These are phyloP conservation scores for Parmelia sp. DNA, from an alignment of 495 filamentous ascomycete species.

Conservation along the genomic window DNA sequence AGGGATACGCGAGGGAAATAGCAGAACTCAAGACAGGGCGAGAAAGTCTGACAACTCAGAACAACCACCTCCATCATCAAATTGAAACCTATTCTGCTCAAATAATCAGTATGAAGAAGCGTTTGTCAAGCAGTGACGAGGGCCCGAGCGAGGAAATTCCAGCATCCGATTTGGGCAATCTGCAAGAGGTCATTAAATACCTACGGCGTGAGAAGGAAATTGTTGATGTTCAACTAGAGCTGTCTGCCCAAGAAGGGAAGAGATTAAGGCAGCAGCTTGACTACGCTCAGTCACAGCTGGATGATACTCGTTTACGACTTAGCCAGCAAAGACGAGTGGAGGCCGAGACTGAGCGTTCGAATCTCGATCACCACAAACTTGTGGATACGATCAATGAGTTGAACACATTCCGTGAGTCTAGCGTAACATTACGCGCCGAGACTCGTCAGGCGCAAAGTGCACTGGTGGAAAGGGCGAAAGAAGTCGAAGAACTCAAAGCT, in stretches of 20 bases:
- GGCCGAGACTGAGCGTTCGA: slow-evolving; percentile 60
- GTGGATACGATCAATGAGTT: slow-evolving; percentile 92
- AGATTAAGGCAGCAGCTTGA: slow-evolving; percentile 84
- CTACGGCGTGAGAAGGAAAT: slow-evolving; percentile 97
- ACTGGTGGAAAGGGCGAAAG: slow-evolving; percentile 64
- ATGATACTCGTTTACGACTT: slow-evolving; percentile 77
- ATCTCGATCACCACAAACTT: slow-evolving; percentile 74
- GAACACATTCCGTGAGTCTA: slow-evolving; percentile 91
- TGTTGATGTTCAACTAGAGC: slow-evolving; percentile 86
- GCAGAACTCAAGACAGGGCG: slow-evolving; percentile 67
- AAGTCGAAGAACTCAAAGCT: slow-evolving; percentile 63
- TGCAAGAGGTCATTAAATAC: slow-evolving; percentile 84
- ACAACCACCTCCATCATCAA: slow-evolving; percentile 80
- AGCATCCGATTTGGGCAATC: slow-evolving; percentile 54
- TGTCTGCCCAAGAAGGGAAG: slow-evolving; percentile 78
- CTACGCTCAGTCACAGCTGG: slow-evolving; percentile 75
- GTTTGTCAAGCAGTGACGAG: slow-evolving; percentile 46
- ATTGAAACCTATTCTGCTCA: slow-evolving; percentile 75
- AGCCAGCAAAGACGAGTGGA: slow-evolving; percentile 79
- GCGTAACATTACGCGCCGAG: slow-evolving; percentile 77
- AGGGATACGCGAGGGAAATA: slow-evolving; percentile 77
- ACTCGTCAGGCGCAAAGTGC: slow-evolving; percentile 68
- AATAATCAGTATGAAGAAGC: slow-evolving; percentile 68
- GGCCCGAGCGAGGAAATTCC: slow-evolving; percentile 37
- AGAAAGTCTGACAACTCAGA: slow-evolving; percentile 77